A percentile compares a stretch with the other conserved stretches of the same genome.
Conservation (phyloP, 805 yeast species). For the Candida maltosa region DNA sequence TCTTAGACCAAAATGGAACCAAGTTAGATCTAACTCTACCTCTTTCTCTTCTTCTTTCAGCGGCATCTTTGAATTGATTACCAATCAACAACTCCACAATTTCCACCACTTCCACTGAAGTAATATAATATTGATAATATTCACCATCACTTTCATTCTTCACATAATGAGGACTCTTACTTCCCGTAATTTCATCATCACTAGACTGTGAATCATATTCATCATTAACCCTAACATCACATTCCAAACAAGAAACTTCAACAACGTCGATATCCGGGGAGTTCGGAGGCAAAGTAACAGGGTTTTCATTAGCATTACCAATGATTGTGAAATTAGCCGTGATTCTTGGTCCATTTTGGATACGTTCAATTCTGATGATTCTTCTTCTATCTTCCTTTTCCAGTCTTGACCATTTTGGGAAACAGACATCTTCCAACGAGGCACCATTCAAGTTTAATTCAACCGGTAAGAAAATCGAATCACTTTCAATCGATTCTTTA, state of each 20-base stretch:
- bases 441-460: conserved; percentile 45
- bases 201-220: conserved; percentile 24
- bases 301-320: conserved; percentile 49
- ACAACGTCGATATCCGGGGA: conserved; percentile 47
- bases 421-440: conserved; percentile 44
- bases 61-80: conserved; percentile 40
- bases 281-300: conserved; percentile 32
- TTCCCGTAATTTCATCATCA: conserved; percentile 21
- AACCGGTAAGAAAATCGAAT: conserved; percentile 41
- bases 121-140: conserved; percentile 45
- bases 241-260: conserved; percentile 60
- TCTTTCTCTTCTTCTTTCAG: conserved; percentile 56
- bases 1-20: conserved; percentile 66
- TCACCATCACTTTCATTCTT: conserved; percentile 21
- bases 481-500: conserved; percentile 26
- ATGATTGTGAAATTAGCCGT: conserved; percentile 48
- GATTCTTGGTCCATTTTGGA: conserved; percentile 46
- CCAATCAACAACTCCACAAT: conserved; percentile 62
- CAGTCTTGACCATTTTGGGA: conserved; percentile 45
- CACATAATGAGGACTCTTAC: conserved; percentile 10
- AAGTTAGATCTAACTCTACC: conserved; percentile 66
- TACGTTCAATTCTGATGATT: conserved; percentile 55
- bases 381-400: conserved; percentile 53
- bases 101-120: conserved; percentile 65
- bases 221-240: conserved; percentile 25